phyloP scores from a whole-genome alignment of 2,329 filamentous ascomycete species.

The Fusarium begoniae region DNA sequence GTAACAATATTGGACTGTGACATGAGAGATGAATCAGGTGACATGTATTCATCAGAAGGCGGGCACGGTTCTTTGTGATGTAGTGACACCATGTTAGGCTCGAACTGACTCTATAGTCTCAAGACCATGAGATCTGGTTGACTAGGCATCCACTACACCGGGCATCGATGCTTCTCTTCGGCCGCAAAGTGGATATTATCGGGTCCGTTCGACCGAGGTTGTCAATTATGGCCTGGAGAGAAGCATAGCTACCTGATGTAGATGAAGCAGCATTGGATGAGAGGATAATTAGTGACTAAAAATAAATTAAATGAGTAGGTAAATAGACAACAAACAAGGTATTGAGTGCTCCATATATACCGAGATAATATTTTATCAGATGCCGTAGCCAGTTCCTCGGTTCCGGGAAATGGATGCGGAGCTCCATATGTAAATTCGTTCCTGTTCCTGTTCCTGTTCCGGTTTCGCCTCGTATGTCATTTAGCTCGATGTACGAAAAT shows the following conservation, averaged over 20 bases:
- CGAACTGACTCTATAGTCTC: not conserved
- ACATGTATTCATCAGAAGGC: not conserved
- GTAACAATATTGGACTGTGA: not conserved
- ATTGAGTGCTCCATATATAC: not conserved
- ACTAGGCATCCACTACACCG: conserved; percentile 19
- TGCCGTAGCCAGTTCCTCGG: conserved; percentile 25
- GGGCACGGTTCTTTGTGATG: not conserved
- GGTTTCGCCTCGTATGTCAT: not conserved
- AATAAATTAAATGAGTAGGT: too few relatives aligned
- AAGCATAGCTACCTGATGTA: not conserved
- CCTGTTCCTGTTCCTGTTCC: not conserved
- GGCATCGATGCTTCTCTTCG: not conserved
- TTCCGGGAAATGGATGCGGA: conserved; percentile 15
- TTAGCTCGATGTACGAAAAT: not conserved
- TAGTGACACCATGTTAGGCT: not conserved
- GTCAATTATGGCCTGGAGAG: not conserved
- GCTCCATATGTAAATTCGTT: not conserved
- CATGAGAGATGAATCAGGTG: not conserved
- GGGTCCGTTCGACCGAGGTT: conserved; percentile 32
- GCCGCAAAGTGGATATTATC: conserved; percentile 29
- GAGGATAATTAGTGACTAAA: too few relatives aligned
- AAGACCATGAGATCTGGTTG: not conserved
- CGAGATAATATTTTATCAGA: conserved; percentile 16
- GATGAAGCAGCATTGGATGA: not conserved
- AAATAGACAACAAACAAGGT: too few relatives aligned